Percentiles rank a stretch among this genome's conserved stretches.
These are phyloP conservation scores for Cordyceps fumosorosea DNA, from an alignment of 2,329 filamentous ascomycete genomes.

Conservation along the genomic window DNA sequence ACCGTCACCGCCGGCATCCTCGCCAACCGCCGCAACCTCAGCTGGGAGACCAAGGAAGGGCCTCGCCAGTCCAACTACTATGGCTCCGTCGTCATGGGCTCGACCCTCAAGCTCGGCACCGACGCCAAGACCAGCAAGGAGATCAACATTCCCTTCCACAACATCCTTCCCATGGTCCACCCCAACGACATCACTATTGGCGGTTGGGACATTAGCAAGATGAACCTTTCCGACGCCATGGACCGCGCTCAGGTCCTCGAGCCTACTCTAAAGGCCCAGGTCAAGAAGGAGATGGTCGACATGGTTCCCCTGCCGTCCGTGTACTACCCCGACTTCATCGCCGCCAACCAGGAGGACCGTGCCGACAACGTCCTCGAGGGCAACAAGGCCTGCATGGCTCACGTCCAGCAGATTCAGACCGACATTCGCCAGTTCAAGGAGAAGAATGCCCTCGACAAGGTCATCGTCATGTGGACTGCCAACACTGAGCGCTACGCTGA, in stretches of 20 bases:
- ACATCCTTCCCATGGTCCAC: constrained; percentile 92
- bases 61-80: constrained; percentile 89
- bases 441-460: constrained; percentile 78
- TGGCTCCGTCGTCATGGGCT: constrained; percentile 93
- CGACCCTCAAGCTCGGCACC: constrained; percentile 91
- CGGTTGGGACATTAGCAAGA: constrained; percentile 92
- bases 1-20: constrained; percentile 96
- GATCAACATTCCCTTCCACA: constrained; percentile 92
- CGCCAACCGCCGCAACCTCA: constrained; percentile 79
- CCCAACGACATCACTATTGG: constrained; percentile 93
- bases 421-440: constrained; percentile 95
- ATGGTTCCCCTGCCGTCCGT: constrained; percentile 89
- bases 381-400: constrained; percentile 73
- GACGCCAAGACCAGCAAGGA: constrained; percentile 79
- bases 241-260: constrained; percentile 92
- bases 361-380: constrained; percentile 87
- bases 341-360: constrained; percentile 93
- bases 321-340: constrained; percentile 99
- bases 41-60: constrained; percentile 93
- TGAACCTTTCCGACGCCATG: constrained; percentile 89
- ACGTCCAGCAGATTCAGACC: constrained; percentile 87
- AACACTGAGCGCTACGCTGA: constrained; percentile 98
- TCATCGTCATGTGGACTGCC: constrained; percentile 96
- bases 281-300: constrained; percentile 86
- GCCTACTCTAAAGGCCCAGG: constrained; percentile 82